Evolutionary conservation across 441 rosid species (phyloP).

Genomic region (Metrosideros polymorpha): DNA sequence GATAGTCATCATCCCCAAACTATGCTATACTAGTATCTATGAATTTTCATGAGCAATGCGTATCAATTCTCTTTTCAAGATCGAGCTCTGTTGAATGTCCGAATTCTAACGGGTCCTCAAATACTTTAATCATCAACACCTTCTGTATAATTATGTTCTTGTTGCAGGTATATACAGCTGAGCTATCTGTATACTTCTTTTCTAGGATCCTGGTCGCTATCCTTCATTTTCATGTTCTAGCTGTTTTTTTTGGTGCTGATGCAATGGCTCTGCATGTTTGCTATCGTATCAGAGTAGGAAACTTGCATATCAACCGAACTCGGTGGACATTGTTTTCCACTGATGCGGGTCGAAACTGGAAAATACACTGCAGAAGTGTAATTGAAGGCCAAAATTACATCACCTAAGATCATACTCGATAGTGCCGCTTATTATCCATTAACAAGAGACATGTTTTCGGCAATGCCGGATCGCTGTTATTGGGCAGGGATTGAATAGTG

Average conservation of each 20-base stretch:
- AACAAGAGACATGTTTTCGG: not conserved
- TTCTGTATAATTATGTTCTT: not conserved
- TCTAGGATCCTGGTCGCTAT: not conserved
- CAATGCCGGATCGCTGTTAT: not conserved
- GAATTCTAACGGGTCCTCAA: not conserved
- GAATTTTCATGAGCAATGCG: not conserved
- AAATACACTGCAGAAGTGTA: not conserved
- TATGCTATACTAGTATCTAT: not conserved
- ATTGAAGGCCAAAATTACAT: not conserved
- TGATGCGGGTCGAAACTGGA: not conserved
- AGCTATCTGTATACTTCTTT: not conserved
- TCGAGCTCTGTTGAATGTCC: not conserved
- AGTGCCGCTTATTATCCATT: not conserved
- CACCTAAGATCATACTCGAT: not conserved
- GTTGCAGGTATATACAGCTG: not conserved
- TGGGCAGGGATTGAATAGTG: slow-evolving; percentile 12
- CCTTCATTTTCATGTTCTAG: not conserved
- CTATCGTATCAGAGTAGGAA: not conserved
- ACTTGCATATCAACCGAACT: not conserved
- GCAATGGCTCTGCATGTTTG: not conserved
- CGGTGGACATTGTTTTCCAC: not conserved
- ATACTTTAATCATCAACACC: not conserved
- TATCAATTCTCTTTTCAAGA: not conserved
- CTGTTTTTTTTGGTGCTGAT: not conserved
- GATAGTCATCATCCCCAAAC: not conserved